Conservation (phyloP, 106 monocot species). For the Dendrobium officinale region DNA sequence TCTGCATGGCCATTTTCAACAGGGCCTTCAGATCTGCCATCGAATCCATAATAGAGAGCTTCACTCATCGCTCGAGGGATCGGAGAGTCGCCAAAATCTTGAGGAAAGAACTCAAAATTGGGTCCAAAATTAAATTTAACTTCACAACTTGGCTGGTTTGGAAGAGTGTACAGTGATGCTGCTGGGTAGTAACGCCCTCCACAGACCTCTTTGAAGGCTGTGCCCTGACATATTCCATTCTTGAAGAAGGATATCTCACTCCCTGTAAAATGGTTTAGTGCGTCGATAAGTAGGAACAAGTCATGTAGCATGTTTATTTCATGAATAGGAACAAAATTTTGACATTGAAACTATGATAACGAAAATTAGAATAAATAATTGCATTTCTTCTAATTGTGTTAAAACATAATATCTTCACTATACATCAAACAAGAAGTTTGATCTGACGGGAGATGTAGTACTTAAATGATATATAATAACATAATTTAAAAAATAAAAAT, state of each 20-base stretch:
- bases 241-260: constrained; percentile 94
- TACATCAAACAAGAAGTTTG: too few relatives aligned
- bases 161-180: constrained; percentile 92
- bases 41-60: constrained; percentile 49
- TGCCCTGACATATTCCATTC: constrained; percentile 85
- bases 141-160: constrained; percentile 81
- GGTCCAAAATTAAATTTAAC: constrained; percentile 96
- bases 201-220: constrained; percentile 60
- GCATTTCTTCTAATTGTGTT: too few relatives aligned
- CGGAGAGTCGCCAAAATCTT: constrained; percentile 57
- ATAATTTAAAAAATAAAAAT: too few relatives aligned
- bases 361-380: too few relatives aligned
- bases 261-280: constrained; percentile 34
- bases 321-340: too few relatives aligned
- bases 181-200: constrained; percentile 95
- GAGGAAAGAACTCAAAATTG: constrained; percentile 71
- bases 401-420: too few relatives aligned
- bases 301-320: too few relatives aligned
- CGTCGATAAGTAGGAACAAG: neutral
- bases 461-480: too few relatives aligned
- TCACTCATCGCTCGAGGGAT: constrained; percentile 67
- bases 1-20: constrained; percentile 4
- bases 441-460: too few relatives aligned
- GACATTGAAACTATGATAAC: too few relatives aligned
- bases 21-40: neutral